Percentiles rank a stretch among this genome's conserved stretches.
Evolutionary conservation across 495 filamentous ascomycete species (phyloP).

Genomic region (Filosporella fistucella): DNA sequence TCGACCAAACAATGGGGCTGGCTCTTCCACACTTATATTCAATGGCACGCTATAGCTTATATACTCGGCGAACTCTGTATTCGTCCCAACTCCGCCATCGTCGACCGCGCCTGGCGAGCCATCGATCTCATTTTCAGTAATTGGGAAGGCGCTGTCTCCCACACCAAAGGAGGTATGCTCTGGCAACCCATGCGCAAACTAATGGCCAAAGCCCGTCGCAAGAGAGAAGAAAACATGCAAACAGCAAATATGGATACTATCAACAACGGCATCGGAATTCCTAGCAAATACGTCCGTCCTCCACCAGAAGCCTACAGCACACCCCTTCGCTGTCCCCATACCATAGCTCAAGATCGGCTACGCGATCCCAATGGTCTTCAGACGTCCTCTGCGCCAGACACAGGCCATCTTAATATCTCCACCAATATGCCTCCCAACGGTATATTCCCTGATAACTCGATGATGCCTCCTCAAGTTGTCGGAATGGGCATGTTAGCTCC

Average conservation of each 20-base stretch:
- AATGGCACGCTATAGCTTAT: constrained; percentile 79
- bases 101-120: constrained; percentile 78
- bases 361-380: constrained; percentile 10
- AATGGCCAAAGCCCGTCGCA: constrained; percentile 59
- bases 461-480: constrained; percentile 8
- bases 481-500: constrained; percentile 12
- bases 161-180: constrained; percentile 55
- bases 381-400: neutral
- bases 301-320: neutral
- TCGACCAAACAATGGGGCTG: constrained; percentile 67
- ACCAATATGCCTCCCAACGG: neutral
- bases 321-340: neutral
- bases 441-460: constrained; percentile 4
- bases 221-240: constrained; percentile 43
- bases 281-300: constrained; percentile 10
- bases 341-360: constrained; percentile 32
- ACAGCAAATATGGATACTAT: neutral
- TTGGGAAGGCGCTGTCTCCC: constrained; percentile 44
- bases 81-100: constrained; percentile 50
- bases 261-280: constrained; percentile 10
- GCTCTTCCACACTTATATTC: constrained; percentile 77
- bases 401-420: neutral
- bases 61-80: constrained; percentile 73
- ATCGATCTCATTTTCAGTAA: constrained; percentile 56
- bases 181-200: constrained; percentile 73